phyloP scores from a whole-genome alignment of 148 eudicot species.

The Diospyros kaki region DNA sequence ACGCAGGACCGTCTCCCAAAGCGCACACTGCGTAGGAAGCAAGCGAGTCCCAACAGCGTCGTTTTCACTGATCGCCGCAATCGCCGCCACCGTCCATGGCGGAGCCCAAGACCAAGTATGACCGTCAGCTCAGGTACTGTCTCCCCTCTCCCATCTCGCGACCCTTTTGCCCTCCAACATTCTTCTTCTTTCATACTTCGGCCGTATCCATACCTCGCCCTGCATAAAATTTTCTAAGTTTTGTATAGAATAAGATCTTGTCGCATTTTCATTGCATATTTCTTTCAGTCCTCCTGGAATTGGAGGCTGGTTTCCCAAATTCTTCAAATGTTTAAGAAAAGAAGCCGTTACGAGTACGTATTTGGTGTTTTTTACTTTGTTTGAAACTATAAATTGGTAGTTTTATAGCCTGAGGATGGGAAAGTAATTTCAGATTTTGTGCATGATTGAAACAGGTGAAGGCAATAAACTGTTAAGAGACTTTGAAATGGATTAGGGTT shows the following conservation, averaged over 20 bases:
- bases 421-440: background rate
- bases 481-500: background rate
- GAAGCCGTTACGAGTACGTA: background rate
- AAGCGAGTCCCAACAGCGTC: conserved; percentile 13
- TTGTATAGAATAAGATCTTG: too few relatives aligned
- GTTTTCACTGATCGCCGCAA: background rate
- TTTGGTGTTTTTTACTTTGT: background rate
- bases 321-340: background rate
- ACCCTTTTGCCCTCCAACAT: background rate
- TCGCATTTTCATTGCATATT: too few relatives aligned
- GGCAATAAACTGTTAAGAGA: background rate
- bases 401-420: background rate
- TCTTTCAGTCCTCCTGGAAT: background rate
- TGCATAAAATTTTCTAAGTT: background rate
- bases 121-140: conserved; percentile 85
- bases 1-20: background rate
- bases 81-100: conserved; percentile 46
- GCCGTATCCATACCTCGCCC: background rate
- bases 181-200: background rate
- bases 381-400: background rate
- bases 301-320: background rate
- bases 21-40: conserved; percentile 3
- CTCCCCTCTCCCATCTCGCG: background rate
- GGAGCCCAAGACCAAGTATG: conserved; percentile 85
- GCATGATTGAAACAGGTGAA: background rate